These are phyloP conservation scores for Bondarzewia mesenterica DNA, from an alignment of 1,284 basidiomycete genomes.

Conservation along the genomic window DNA sequence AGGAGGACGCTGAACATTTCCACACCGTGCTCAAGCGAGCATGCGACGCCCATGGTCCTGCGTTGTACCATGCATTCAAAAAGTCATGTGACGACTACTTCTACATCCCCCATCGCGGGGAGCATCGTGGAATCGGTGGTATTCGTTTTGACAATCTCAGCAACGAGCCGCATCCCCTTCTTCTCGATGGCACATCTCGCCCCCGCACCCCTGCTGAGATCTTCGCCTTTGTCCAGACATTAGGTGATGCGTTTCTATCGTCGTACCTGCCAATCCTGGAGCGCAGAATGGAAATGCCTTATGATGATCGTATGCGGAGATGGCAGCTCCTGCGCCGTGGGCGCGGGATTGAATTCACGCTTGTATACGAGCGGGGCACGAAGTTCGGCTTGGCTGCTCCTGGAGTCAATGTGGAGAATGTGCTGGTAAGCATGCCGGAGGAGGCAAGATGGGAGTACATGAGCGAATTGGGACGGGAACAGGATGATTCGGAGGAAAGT, in stretches of 20 bases:
- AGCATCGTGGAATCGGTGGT: constrained; percentile 88
- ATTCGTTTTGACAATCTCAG: constrained; percentile 94
- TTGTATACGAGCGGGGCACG: constrained; percentile 82
- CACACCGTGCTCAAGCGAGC: constrained; percentile 74
- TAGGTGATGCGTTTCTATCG: constrained; percentile 3
- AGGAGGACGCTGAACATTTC: constrained; percentile 84
- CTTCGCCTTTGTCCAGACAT: constrained; percentile 1
- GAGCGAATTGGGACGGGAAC: constrained; percentile 62
- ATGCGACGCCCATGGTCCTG: constrained; percentile 66
- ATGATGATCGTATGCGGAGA: background rate
- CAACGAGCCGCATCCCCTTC: constrained; percentile 46
- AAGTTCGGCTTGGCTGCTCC: constrained; percentile 89
- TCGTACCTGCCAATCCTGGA: constrained; percentile 1
- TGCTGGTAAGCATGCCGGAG: constrained; percentile 88
- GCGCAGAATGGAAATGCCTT: background rate
- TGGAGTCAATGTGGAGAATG: constrained; percentile 88
- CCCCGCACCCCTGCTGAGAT: constrained; percentile 28
- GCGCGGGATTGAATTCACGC: constrained; percentile 36
- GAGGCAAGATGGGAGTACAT: constrained; percentile 93
- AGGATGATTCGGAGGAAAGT: constrained; percentile 63
- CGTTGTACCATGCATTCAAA: constrained; percentile 81
- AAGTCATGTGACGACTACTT: constrained; percentile 99
- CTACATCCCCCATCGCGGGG: constrained; percentile 85
- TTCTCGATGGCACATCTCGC: constrained; percentile 32
- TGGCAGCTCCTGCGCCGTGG: constrained; percentile 7